Base-by-base conservation (phyloP, 192 early-diverging fungal species). In the Phycomyces nitens region DNA sequence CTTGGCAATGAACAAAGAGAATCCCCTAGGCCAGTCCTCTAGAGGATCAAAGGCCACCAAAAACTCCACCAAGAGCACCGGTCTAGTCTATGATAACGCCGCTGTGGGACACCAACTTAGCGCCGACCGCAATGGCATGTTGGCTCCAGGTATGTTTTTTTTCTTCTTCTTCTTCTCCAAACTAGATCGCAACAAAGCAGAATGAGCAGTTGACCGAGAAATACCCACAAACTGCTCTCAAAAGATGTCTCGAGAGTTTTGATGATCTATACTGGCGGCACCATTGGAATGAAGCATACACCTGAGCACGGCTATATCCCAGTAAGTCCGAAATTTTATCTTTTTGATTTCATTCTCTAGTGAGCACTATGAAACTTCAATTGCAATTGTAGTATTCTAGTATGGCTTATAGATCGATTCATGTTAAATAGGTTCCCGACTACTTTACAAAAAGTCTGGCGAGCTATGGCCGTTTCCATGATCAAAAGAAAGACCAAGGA, bases 261-360 rank as follows among this genome's bases (percentile, higher is more conserved):
- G 22, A 71, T 97, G 11, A 89, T 96, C 34, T 99, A 98, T 77
- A 98, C 95, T 3, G 97, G 97, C 62, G 96, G 95, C 15, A 95
- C 92, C 0, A 93, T 94, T 68, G 92, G 93, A 18, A 96, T 95
- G 94, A 88, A 86, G 67, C 77, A 89, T 56, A 85, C 86, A 53
- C 77, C 73, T 16, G 63, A 77, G 27, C 74, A 86, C 42, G 92
- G 90, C 5, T 94, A 94, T 66, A 72, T 83, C 5, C 89, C 89
- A 10, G 90, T 83, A 60, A 42, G 64, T 60, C 15, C 18, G 12
- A 16, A 38, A 14, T 11, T n/a, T 20, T 0, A 8, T 54, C 14
- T 57, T 56, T 21, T 57, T 51, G 41, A 62, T 26, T 79, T 75
- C 47, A 20, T 26, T 20, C 15, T 43, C 15, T 43, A 11, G 0